Base-by-base conservation (phyloP, 2,329 filamentous ascomycete species). In the Neospermospora avenae region DNA sequence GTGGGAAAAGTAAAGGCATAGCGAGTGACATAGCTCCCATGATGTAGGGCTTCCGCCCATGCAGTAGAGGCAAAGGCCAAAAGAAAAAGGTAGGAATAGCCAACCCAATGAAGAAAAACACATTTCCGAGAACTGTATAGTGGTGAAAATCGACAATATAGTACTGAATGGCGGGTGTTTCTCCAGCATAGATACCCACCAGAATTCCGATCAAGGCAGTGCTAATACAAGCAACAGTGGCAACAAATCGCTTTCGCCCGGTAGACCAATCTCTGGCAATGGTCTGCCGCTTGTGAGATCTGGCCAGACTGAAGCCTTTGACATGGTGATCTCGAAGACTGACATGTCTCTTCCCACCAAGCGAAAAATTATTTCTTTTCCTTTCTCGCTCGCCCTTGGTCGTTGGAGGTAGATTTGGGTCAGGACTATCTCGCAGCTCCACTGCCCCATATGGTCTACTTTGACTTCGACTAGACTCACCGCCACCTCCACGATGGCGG, bases 161-260 rank as follows among this genome's bases (percentile, higher is more conserved):
- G 71, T 91, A 91, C 70, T 92, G 89, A 25, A 93, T 90, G 3
- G 85, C 84, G n/a, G 89, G 88, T 0, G 91, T 88, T 66, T 91
- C 81, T 3, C 89, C 90, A 57, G 88, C 86, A 71, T 92, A 93
- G 22, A 92, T 88, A 0, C 90, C 89, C 59, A 90, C 77, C 22
- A 91, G 77, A 25, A 89, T 76, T 0, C 89, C 89, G 48, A 92
- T 79, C 57, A 91, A 77, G 14, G 86, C 84, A 5, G 89, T 91
- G 67, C 89, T 91, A 65, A 88, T 76, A 70, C 90, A 93, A 10
- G 88, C 85, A 60, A 91, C 83, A 3, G 79, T 74, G 3, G 90
- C 89, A 24, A 85, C 82, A 62, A 89, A 83, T 61, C 87, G 77
- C 73, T 93, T 93, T 65, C 87, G 84, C 20, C 75, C 71, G 7